Evolutionary conservation across 768 basidiomycete genomes (phyloP).

Genomic region (Dioszegia aurantiaca): DNA sequence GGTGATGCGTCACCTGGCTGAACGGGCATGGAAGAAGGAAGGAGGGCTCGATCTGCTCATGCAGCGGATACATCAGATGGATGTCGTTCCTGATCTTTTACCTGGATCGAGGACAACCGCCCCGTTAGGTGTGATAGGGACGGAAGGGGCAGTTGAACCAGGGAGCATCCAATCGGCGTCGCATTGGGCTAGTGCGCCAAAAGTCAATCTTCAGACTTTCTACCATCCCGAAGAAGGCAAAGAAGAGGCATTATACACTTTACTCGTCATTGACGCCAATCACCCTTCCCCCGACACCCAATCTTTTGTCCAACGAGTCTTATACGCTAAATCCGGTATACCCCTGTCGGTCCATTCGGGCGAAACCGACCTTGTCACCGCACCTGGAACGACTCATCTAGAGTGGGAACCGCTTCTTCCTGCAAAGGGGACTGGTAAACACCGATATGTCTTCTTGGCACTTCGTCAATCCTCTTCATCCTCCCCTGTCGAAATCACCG

Average conservation of each 20-base stretch:
- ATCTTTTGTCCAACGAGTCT: slow-evolving; percentile 55
- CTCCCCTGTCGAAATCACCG: background rate
- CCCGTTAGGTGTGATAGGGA: slow-evolving; percentile 60
- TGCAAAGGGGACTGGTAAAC: slow-evolving; percentile 79
- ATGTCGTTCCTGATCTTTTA: slow-evolving; percentile 82
- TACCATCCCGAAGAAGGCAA: slow-evolving; percentile 60
- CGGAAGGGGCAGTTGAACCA: slow-evolving; percentile 22
- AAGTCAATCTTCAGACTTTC: slow-evolving; percentile 71
- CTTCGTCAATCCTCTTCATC: slow-evolving; percentile 61
- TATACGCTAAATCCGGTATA: slow-evolving; percentile 57
- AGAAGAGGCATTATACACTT: slow-evolving; percentile 69
- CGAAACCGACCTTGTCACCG: slow-evolving; percentile 23
- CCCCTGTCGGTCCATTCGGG: slow-evolving; percentile 53
- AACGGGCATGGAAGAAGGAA: slow-evolving; percentile 79
- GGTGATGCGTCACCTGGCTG: slow-evolving; percentile 65
- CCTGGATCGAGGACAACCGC: slow-evolving; percentile 68
- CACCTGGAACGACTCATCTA: slow-evolving; percentile 35
- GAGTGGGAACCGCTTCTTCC: slow-evolving; percentile 88
- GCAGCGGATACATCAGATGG: slow-evolving; percentile 89
- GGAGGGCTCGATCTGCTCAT: slow-evolving; percentile 86
- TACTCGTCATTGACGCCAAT: slow-evolving; percentile 86
- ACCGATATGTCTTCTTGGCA: slow-evolving; percentile 78
- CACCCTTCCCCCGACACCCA: slow-evolving; percentile 70
- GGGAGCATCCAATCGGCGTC: slow-evolving; percentile 26
- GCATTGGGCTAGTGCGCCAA: slow-evolving; percentile 66